A percentile compares a stretch with the other conserved stretches of the same genome.
Evolutionary conservation across 2,329 filamentous ascomycete genomes (phyloP).

Genomic region (Pseudogymnoascus sp.): DNA sequence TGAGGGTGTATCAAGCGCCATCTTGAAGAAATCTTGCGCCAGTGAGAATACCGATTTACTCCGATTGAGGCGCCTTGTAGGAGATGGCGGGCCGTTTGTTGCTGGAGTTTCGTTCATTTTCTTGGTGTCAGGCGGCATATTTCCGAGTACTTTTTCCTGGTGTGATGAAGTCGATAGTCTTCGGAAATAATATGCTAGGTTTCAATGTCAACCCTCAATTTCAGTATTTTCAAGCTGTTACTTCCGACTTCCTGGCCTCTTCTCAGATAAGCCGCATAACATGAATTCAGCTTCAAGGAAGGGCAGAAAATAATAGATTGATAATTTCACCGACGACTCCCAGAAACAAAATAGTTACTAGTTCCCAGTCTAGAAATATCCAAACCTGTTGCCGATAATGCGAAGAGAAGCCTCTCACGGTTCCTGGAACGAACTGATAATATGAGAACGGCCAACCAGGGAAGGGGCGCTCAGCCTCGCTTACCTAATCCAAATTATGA

Average conservation of each 20-base stretch:
- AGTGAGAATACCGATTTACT: constrained; percentile 9
- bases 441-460: background rate
- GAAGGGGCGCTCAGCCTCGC: constrained; percentile 1
- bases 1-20: background rate
- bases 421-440: background rate
- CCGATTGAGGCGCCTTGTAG: background rate
- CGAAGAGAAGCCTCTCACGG: background rate
- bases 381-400: background rate
- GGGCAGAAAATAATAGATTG: background rate
- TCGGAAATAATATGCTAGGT: background rate
- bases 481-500: constrained; percentile 2
- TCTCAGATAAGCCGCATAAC: background rate
- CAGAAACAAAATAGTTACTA: background rate
- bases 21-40: constrained; percentile 9
- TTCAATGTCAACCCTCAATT: background rate
- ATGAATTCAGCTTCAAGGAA: background rate
- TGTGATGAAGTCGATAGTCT: background rate
- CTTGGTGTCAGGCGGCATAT: background rate
- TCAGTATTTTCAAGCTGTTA: background rate
- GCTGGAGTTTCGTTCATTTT: background rate
- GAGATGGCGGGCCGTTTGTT: background rate
- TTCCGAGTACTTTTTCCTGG: background rate
- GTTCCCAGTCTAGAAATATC: background rate
- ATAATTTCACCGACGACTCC: background rate
- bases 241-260: background rate